These are phyloP conservation scores for Xylariaceae sp. DNA, from an alignment of 2,329 filamentous ascomycete species.

Conservation along the genomic window DNA sequence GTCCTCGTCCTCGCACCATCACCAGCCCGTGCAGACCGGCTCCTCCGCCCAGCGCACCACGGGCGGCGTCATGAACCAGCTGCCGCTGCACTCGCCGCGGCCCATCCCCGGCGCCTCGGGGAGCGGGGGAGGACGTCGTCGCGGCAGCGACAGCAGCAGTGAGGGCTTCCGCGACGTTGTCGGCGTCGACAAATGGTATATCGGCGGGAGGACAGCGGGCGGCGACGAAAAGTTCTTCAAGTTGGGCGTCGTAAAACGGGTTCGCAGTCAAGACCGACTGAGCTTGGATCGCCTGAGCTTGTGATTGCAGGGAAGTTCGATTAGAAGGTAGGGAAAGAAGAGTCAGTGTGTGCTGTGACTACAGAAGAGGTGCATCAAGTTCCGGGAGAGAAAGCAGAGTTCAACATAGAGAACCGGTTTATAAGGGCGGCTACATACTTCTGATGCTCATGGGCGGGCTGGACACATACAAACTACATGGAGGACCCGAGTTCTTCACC, in stretches of 20 bases:
- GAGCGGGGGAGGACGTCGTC: conserved; percentile 37
- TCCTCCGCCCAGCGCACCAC: conserved; percentile 11
- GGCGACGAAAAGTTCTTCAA: conserved; percentile 83
- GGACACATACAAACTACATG: too few species aligned
- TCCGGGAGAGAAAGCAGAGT: too few species aligned
- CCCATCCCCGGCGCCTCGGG: conserved; percentile 18
- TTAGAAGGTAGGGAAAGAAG: too few species aligned
- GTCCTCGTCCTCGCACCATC: conserved; percentile 17
- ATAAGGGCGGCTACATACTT: neutral
- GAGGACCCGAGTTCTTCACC: too few species aligned
- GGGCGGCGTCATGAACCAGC: conserved; percentile 26
- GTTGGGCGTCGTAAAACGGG: conserved; percentile 68
- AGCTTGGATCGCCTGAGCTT: conserved; percentile 73
- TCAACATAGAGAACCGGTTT: neutral
- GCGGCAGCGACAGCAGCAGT: conserved; percentile 70
- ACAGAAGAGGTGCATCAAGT: too few species aligned
- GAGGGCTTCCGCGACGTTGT: conserved; percentile 72
- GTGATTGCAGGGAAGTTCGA: conserved; percentile 39
- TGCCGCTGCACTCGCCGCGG: conserved; percentile 27
- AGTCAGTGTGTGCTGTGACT: too few species aligned
- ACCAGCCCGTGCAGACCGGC: conserved; percentile 3
- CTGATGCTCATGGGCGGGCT: too few species aligned
- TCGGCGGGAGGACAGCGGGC: conserved; percentile 68
- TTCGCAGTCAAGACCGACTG: conserved; percentile 68
- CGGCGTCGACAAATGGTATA: conserved; percentile 76